A percentile compares a stretch with the other conserved stretches of the same genome.
Evolutionary conservation across 345 rosid species (phyloP).

Genomic region (Salix brachista): DNA sequence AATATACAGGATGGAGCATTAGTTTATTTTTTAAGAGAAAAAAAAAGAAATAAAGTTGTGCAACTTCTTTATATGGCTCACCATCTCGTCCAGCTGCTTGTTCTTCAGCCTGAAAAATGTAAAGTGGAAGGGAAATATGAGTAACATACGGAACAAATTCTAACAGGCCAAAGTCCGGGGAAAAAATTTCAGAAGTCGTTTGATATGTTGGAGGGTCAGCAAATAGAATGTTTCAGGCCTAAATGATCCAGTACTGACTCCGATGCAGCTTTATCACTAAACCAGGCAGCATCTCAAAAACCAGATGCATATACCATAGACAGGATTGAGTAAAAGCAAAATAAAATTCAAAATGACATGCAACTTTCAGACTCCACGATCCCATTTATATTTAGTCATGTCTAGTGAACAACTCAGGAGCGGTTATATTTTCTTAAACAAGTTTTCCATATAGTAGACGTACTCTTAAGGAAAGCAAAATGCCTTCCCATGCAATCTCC

Average conservation of each 20-base stretch:
- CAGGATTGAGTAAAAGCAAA: background rate
- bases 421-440: background rate
- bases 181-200: background rate
- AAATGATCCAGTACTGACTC: background rate
- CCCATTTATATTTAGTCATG: background rate
- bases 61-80: constrained; percentile 25
- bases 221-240: background rate
- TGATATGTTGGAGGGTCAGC: background rate
- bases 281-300: background rate
- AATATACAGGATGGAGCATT: background rate
- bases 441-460: background rate
- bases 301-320: background rate
- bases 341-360: background rate
- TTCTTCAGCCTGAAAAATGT: constrained; percentile 59
- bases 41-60: background rate
- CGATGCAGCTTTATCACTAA: background rate
- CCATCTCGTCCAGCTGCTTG: constrained; percentile 70
- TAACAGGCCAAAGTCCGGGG: background rate
- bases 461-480: background rate
- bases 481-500: background rate
- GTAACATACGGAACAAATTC: background rate
- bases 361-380: background rate
- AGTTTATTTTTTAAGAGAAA: background rate
- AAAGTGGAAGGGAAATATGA: background rate
- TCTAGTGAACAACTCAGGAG: background rate